A percentile compares a stretch with the other conserved stretches of the same genome.
Conservation (phyloP, 2,329 filamentous ascomycete genomes). For the Leptoxyphium fumago region DNA sequence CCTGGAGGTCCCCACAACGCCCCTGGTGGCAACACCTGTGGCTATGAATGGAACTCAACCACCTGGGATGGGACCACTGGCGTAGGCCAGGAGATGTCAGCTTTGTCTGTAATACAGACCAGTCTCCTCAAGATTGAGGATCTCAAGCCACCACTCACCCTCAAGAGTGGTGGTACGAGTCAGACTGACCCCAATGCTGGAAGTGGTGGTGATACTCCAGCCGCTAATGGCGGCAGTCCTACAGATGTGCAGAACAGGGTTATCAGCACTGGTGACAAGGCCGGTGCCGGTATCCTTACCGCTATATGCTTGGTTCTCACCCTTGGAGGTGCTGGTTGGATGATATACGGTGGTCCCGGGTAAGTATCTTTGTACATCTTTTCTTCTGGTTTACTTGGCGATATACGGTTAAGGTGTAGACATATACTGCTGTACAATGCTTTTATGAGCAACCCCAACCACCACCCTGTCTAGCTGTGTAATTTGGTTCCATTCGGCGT, state of each 20-base stretch:
- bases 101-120: slow-evolving; percentile 35
- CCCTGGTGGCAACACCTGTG: slow-evolving; percentile 25
- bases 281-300: slow-evolving; percentile 53
- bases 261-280: slow-evolving; percentile 45
- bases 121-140: slow-evolving; percentile 16
- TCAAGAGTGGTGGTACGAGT: slow-evolving; percentile 35
- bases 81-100: slow-evolving; percentile 40
- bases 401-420: background rate
- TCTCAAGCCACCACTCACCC: slow-evolving; percentile 23
- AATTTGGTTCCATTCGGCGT: no score
- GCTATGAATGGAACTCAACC: slow-evolving; percentile 24
- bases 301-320: slow-evolving; percentile 41
- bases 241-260: background rate
- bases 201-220: slow-evolving; percentile 14
- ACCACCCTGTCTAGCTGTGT: background rate
- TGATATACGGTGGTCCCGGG: background rate
- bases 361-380: background rate
- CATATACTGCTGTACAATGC: background rate
- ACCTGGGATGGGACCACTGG: slow-evolving; percentile 31
- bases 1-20: slow-evolving; percentile 21
- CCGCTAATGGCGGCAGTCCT: slow-evolving; percentile 11
- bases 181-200: slow-evolving; percentile 30
- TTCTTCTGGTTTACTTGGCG: background rate
- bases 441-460: background rate
- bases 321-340: slow-evolving; percentile 23